These are phyloP conservation scores for Coemansia sp. DNA, from an alignment of 192 early-diverging fungal species.

Conservation along the genomic window DNA sequence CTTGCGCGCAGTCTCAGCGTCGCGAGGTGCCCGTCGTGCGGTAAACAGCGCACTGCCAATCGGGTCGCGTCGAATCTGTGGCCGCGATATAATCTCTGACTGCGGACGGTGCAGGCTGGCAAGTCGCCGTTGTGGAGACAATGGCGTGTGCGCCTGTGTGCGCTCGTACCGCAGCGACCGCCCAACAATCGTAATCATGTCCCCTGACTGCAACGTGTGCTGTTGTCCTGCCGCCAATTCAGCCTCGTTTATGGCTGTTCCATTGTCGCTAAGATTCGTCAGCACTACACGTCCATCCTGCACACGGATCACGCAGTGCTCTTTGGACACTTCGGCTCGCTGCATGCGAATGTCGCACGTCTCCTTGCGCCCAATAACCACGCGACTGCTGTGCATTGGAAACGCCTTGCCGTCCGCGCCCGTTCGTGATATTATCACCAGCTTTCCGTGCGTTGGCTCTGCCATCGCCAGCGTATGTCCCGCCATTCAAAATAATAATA, in stretches of 20 bases:
- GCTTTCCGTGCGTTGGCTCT: conserved; percentile 32
- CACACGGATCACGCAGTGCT: conserved; percentile 38
- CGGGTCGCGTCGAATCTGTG: background rate
- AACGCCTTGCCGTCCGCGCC: conserved; percentile 49
- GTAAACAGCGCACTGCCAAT: background rate
- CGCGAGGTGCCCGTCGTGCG: conserved; percentile 1
- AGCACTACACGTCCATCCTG: conserved; percentile 21
- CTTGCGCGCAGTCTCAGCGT: conserved; percentile 26
- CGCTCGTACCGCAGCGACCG: conserved; percentile 46
- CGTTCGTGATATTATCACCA: conserved; percentile 43
- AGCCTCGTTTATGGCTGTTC: conserved; percentile 20
- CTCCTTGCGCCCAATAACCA: conserved; percentile 46
- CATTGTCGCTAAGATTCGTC: conserved; percentile 38
- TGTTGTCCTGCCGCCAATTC: conserved; percentile 20
- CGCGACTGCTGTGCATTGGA: conserved; percentile 34
- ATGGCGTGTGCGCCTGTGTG: background rate
- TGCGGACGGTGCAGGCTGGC: conserved; percentile 13
- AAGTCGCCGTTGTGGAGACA: conserved; percentile 4
- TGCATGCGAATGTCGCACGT: conserved; percentile 55
- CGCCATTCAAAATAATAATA: background rate
- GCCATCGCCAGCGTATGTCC: conserved; percentile 1
- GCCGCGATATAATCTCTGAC: conserved; percentile 3
- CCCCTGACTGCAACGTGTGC: conserved; percentile 20
- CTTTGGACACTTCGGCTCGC: conserved; percentile 38
- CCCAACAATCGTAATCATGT: conserved; percentile 42